Evolutionary conservation across 83 land plant species (phyloP).

Genomic region (Diphasiastrum complanatum): DNA sequence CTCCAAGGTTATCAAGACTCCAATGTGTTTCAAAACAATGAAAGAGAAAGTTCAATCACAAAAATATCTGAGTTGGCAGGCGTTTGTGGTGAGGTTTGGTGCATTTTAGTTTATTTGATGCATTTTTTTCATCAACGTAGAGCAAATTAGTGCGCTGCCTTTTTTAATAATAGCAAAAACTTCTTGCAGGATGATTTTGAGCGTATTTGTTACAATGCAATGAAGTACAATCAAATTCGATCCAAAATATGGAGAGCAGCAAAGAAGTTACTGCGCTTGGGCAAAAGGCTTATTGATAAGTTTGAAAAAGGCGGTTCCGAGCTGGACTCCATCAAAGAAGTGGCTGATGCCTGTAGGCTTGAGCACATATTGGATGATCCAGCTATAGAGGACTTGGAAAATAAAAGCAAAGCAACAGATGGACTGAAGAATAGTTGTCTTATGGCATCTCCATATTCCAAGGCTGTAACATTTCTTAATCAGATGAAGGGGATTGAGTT

Average conservation of each 20-base stretch:
- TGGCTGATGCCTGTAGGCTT: not conserved
- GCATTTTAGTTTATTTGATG: not conserved
- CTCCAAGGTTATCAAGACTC: constrained; percentile 5
- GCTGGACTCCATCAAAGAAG: constrained; percentile 4
- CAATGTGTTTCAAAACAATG: constrained; percentile 14
- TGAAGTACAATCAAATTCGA: constrained; percentile 27
- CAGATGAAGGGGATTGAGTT: too few relatives aligned
- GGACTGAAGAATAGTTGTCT: too few relatives aligned
- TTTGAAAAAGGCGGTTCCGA: constrained; percentile 1
- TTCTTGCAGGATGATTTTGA: constrained; percentile 31
- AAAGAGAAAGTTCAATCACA: not conserved
- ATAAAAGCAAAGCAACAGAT: too few relatives aligned
- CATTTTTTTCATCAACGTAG: not conserved
- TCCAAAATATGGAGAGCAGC: constrained; percentile 31
- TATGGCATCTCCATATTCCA: too few relatives aligned
- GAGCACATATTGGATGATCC: too few relatives aligned
- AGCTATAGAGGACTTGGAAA: too few relatives aligned
- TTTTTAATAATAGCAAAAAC: not conserved
- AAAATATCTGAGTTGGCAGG: constrained; percentile 8
- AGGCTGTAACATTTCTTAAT: too few relatives aligned
- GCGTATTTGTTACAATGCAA: constrained; percentile 37
- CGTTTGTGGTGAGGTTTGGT: constrained; percentile 14
- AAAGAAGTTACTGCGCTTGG: constrained; percentile 17
- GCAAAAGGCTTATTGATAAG: constrained; percentile 25
- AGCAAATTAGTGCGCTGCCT: not conserved